Percentiles rank a stretch among this genome's conserved stretches.
phyloP scores from a whole-genome alignment of 2,329 filamentous ascomycete species.

The Aspergillus flavus region DNA sequence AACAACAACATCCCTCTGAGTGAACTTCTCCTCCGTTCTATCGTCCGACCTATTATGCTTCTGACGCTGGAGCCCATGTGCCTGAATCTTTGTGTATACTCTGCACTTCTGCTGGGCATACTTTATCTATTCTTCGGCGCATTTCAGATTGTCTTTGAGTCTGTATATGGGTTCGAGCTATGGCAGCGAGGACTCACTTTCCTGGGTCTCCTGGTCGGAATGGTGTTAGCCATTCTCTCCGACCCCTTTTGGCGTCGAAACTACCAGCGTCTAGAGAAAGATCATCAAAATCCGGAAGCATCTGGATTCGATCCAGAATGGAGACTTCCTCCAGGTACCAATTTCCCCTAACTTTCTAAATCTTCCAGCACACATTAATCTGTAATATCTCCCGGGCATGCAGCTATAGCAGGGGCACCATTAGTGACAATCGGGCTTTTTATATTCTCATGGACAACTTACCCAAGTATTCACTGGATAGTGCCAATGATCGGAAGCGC shows the following conservation, averaged over 20 bases:
- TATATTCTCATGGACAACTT: constrained; percentile 86
- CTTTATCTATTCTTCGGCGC: constrained; percentile 91
- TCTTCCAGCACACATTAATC: neutral
- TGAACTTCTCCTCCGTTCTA: constrained; percentile 60
- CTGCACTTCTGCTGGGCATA: constrained; percentile 79
- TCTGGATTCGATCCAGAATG: constrained; percentile 78
- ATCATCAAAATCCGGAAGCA: constrained; percentile 35
- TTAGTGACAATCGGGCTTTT: constrained; percentile 82
- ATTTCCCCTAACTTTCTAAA: neutral
- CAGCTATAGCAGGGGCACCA: constrained; percentile 68
- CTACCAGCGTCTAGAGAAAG: constrained; percentile 45
- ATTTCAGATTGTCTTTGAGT: constrained; percentile 76
- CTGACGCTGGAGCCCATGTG: constrained; percentile 84
- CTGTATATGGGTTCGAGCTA: constrained; percentile 73
- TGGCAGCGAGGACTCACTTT: constrained; percentile 81
- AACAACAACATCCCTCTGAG: constrained; percentile 69
- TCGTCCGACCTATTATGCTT: constrained; percentile 73
- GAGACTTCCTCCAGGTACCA: constrained; percentile 67
- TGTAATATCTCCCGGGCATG: too few species aligned
- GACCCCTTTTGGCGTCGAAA: constrained; percentile 52
- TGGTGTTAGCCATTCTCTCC: constrained; percentile 47
- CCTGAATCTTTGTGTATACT: constrained; percentile 77
- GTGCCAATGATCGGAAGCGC: constrained; percentile 72
- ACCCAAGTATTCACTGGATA: constrained; percentile 72
- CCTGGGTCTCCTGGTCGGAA: constrained; percentile 55